Percentiles rank a stretch among this genome's conserved stretches.
Conservation (phyloP, 805 yeast species). For the Myxozyma nipponensis region DNA sequence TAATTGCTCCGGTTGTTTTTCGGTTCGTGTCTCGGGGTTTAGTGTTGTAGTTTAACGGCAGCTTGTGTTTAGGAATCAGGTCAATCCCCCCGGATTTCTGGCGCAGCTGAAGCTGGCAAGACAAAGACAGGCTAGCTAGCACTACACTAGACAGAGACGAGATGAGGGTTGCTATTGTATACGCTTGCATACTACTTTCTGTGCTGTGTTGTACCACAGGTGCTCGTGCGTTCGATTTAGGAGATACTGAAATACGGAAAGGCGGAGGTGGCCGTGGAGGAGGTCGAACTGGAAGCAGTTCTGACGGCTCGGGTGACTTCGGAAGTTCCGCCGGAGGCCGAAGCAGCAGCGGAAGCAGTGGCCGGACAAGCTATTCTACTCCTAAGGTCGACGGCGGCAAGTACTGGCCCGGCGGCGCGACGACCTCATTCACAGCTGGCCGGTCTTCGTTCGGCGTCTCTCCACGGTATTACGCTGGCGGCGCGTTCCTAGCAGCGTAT, state of each 20-base stretch:
- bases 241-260: not conserved
- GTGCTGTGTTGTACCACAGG: no score
- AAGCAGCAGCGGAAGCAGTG: constrained; percentile 6
- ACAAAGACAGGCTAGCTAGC: no score
- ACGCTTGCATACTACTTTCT: no score
- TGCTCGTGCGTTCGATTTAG: not conserved
- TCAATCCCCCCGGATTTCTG: no score
- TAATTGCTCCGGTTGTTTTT: no score
- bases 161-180: no score
- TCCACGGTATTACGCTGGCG: constrained; percentile 2
- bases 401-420: constrained; percentile 18
- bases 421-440: constrained; percentile 13
- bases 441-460: constrained; percentile 10
- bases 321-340: constrained; percentile 1
- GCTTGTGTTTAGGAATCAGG: no score
- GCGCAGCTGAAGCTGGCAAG: no score
- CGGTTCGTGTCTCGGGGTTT: no score
- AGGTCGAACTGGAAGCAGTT: constrained; percentile 8
- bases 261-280: constrained; percentile 1
- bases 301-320: constrained; percentile 1
- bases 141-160: no score
- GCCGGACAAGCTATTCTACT: not conserved
- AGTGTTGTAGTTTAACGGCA: no score
- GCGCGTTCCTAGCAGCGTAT: no score
- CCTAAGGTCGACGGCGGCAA: constrained; percentile 4